Percentiles rank a stretch among this genome's conserved stretches.
These are phyloP conservation scores for Erythrobasidium hasegawianum DNA, from an alignment of 1,284 basidiomycete species.

Conservation along the genomic window DNA sequence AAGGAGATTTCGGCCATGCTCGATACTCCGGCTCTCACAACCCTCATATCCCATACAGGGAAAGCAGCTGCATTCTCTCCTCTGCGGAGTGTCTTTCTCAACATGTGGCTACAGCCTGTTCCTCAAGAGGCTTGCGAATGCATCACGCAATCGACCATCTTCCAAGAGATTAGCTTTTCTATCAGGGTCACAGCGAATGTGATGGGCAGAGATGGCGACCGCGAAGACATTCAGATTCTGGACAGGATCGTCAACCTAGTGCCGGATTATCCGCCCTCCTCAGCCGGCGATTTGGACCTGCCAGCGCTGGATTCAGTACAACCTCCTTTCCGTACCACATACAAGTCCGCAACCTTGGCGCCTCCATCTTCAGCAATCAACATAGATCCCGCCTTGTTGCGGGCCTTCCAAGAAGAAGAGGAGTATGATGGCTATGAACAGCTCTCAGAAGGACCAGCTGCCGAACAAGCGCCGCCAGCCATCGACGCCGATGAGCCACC, in stretches of 20 bases:
- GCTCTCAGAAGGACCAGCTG: slow-evolving; percentile 12
- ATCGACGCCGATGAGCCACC: slow-evolving; percentile 29
- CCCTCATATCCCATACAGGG: slow-evolving; percentile 30
- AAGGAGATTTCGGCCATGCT: slow-evolving; percentile 15
- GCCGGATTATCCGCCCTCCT: slow-evolving; percentile 22
- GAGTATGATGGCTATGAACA: slow-evolving; percentile 37
- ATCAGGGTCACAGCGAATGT: slow-evolving; percentile 15
- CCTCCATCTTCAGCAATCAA: neutral
- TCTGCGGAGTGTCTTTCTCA: slow-evolving; percentile 29
- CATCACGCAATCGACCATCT: slow-evolving; percentile 35
- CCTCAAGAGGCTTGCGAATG: slow-evolving; percentile 30
- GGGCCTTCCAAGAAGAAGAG: slow-evolving; percentile 8
- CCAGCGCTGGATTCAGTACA: neutral
- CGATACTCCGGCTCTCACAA: slow-evolving; percentile 11
- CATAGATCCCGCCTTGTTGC: neutral
- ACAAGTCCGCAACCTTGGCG: neutral
- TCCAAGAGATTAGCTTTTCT: slow-evolving; percentile 19
- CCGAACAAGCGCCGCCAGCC: slow-evolving; percentile 23
- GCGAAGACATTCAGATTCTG: slow-evolving; percentile 25
- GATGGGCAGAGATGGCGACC: slow-evolving; percentile 24
- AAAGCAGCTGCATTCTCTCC: slow-evolving; percentile 35
- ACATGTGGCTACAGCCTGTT: slow-evolving; percentile 33
- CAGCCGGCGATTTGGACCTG: neutral
- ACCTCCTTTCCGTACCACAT: neutral
- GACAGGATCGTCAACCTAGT: slow-evolving; percentile 22